Evolutionary conservation across 2,329 filamentous ascomycete species (phyloP).

Genomic region (Tolypocladium ophioglossoides): DNA sequence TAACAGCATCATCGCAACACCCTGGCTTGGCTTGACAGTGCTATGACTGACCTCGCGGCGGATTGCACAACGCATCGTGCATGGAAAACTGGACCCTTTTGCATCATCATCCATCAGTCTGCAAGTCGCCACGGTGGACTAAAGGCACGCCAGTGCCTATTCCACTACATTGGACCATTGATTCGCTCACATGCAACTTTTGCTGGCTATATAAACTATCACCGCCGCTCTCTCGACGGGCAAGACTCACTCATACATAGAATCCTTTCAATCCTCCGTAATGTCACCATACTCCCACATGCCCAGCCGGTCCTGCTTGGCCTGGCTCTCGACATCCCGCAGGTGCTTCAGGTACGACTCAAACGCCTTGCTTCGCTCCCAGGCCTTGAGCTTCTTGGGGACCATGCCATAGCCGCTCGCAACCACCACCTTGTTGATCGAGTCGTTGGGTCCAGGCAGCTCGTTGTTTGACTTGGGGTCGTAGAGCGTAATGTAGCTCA

Average conservation of each 20-base stretch:
- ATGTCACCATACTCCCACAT: constrained; percentile 99
- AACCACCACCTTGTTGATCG: constrained; percentile 82
- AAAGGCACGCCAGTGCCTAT: not conserved
- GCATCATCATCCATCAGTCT: not conserved
- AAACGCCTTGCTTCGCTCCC: constrained; percentile 67
- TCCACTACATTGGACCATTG: not conserved
- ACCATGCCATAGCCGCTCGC: constrained; percentile 82
- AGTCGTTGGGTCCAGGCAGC: constrained; percentile 53
- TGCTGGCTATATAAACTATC: not conserved
- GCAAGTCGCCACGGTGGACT: not conserved
- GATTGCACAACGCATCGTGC: not conserved
- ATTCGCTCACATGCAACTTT: not conserved
- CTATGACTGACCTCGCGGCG: not conserved
- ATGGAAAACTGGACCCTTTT: not conserved
- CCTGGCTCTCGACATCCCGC: constrained; percentile 62
- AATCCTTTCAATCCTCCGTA: constrained; percentile 60
- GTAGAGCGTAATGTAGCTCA: constrained; percentile 79
- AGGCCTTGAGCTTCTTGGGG: constrained; percentile 79
- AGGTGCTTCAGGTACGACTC: constrained; percentile 61
- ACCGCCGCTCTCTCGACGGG: not conserved
- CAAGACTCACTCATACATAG: no score
- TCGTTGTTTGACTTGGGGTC: constrained; percentile 56
- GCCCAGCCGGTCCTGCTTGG: constrained; percentile 69
- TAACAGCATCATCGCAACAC: not conserved
- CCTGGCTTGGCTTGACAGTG: not conserved